Conservation (phyloP, 805 yeast species). For the Tetrapisispora phaffii region DNA sequence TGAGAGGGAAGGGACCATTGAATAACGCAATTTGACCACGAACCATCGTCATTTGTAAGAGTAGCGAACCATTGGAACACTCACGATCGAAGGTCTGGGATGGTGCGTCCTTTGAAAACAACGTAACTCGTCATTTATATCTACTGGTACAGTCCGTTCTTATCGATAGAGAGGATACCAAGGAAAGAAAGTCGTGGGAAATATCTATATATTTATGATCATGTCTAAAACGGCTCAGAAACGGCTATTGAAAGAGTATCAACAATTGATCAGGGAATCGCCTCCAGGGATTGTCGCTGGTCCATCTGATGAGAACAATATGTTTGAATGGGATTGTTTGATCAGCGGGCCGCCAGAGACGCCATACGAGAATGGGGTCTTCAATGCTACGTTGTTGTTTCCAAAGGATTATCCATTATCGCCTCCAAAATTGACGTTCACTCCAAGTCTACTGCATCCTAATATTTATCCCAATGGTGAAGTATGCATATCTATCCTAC, state of each 20-base stretch:
- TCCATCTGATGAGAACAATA: slow-evolving; percentile 59
- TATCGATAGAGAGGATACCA: too few species aligned
- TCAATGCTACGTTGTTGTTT: slow-evolving; percentile 62
- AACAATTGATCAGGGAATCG: slow-evolving; percentile 73
- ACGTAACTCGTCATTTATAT: too few species aligned
- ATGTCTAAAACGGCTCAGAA: slow-evolving; percentile 64
- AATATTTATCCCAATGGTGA: slow-evolving; percentile 90
- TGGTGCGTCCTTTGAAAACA: too few species aligned
- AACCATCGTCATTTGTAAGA: too few species aligned
- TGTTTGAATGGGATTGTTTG: slow-evolving; percentile 76
- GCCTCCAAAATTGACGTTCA: slow-evolving; percentile 68
- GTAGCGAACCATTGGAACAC: too few species aligned
- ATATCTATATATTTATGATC: not conserved
- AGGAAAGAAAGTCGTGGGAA: too few species aligned
- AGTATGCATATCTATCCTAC: slow-evolving; percentile 90
- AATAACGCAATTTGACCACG: too few species aligned
- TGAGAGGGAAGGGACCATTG: too few species aligned
- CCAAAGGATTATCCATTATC: slow-evolving; percentile 75
- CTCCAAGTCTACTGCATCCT: slow-evolving; percentile 83
- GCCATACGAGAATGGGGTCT: slow-evolving; percentile 81
- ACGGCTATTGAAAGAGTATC: slow-evolving; percentile 78
- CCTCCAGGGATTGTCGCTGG: slow-evolving; percentile 96
- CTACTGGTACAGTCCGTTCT: too few species aligned
- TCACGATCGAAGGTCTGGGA: too few species aligned
- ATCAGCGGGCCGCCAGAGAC: slow-evolving; percentile 78